phyloP scores from a whole-genome alignment of 2,329 filamentous ascomycete genomes.

The Xylogone sp. region DNA sequence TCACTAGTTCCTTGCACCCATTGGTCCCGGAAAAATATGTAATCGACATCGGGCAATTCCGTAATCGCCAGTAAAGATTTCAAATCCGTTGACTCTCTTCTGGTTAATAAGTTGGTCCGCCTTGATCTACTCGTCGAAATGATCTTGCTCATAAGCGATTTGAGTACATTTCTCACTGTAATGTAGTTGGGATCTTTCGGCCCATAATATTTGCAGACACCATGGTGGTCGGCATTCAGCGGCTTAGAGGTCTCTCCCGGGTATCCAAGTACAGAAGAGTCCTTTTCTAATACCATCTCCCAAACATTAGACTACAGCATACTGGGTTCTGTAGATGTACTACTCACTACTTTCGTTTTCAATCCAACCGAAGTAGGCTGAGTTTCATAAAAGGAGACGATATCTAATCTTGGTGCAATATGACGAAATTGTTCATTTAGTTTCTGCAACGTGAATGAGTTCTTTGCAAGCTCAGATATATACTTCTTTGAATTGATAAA shows the following conservation, averaged over 20 bases:
- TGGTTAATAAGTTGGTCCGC: too few species aligned
- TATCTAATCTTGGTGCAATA: background rate
- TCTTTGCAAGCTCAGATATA: slow-evolving; percentile 23
- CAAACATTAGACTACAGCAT: background rate
- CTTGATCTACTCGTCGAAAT: too few species aligned
- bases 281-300: slow-evolving; percentile 18
- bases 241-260: slow-evolving; percentile 15
- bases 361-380: background rate
- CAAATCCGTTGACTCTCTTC: slow-evolving; percentile 5
- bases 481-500: slow-evolving; percentile 8
- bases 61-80: slow-evolving; percentile 12
- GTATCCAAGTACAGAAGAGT: slow-evolving; percentile 22
- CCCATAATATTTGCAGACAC: slow-evolving; percentile 24
- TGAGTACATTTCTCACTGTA: background rate
- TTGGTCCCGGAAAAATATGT: slow-evolving; percentile 2
- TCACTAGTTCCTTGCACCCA: background rate
- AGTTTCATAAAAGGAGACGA: slow-evolving; percentile 40
- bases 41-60: slow-evolving; percentile 13
- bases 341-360: too few species aligned
- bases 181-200: slow-evolving; percentile 12
- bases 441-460: slow-evolving; percentile 27
- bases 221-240: slow-evolving; percentile 24
- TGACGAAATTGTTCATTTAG: slow-evolving; percentile 32
- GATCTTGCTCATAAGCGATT: background rate
- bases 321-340: too few species aligned